Evolutionary conservation across 192 early-diverging fungal genomes (phyloP), one percentile per base, ranked within the genome.

Genomic region (Kickxella alabastrina): DNA sequence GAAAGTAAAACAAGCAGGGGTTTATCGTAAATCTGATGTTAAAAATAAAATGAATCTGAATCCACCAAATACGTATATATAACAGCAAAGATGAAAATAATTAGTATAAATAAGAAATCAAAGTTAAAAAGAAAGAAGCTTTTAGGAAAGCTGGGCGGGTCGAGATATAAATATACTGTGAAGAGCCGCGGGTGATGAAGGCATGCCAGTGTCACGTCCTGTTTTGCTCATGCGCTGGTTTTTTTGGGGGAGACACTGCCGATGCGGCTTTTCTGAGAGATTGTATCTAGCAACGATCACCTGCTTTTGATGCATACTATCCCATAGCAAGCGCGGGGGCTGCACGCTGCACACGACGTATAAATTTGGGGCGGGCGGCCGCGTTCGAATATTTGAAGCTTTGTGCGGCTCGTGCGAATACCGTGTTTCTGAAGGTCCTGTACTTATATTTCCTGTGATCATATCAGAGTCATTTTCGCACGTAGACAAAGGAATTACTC

Each of bases 401-500:
- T 62, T 46, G 63, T 74, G 71, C 71, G 64, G 71, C 71, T 59
- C 65, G 59, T 62, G 47, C 56, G 54, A 59, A 56, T 47, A 37
- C 65, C 60, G 64, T 67, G 64, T 75, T 75, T 55, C 61, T 64
- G 43, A 40, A 32, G 41, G 62, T 32, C 60, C 65, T 65, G 62
- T 65, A 65, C 55, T 52, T 53, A 52, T 49, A 51, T 54, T 22
- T 42, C 10, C 38, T 14, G 43, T 75, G 59, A 56, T 51, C 44
- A 45, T 10, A 48, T 32, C 34, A 57, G 65, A 56, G 71, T 75
- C 71, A 68, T 52, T 64, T 57, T 68, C 54, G 47, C 52, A 63
- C 49, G 61, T 63, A 75, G 65, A 67, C 55, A 48, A 38, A 65
- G 49, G 62, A 39, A 65, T 45, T 40, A 34, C 45, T 46, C 36